A percentile compares a stretch with the other conserved stretches of the same genome.
Evolutionary conservation across 805 yeast genomes (phyloP).

Genomic region (Trichomonascus vanleenenianus): DNA sequence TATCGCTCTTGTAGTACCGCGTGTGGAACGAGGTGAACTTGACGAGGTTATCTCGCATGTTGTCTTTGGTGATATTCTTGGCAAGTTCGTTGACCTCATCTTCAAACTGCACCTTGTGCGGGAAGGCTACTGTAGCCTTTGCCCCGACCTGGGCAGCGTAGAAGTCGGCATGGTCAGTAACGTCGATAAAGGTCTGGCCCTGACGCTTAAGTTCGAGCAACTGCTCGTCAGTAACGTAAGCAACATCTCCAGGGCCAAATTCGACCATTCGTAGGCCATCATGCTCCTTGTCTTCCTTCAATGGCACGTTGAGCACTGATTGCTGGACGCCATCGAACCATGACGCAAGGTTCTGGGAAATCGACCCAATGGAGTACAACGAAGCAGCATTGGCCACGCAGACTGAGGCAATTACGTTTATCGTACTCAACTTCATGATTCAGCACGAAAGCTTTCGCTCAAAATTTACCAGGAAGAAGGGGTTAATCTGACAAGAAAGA

Average conservation of each 20-base stretch:
- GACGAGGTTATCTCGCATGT: conserved; percentile 47
- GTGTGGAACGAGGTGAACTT: conserved; percentile 63
- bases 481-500: too few species aligned
- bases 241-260: conserved; percentile 7
- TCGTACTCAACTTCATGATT: too few species aligned
- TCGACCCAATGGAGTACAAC: too few species aligned
- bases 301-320: too few species aligned
- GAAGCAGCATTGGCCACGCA: too few species aligned
- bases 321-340: too few species aligned
- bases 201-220: conserved; percentile 36
- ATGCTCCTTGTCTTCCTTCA: not conserved
- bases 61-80: conserved; percentile 37
- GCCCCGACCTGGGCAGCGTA: conserved; percentile 2
- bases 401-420: too few species aligned
- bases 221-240: conserved; percentile 34
- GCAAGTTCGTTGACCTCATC: conserved; percentile 37
- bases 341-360: too few species aligned
- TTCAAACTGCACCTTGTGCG: conserved; percentile 34
- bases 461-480: too few species aligned
- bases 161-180: conserved; percentile 38
- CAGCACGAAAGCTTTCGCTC: too few species aligned
- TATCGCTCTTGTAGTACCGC: conserved; percentile 64
- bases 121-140: conserved; percentile 39
- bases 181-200: conserved; percentile 55
- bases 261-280: conserved; percentile 11